phyloP scores from a whole-genome alignment of 139 green algal species.

The Haematococcus sp. region DNA sequence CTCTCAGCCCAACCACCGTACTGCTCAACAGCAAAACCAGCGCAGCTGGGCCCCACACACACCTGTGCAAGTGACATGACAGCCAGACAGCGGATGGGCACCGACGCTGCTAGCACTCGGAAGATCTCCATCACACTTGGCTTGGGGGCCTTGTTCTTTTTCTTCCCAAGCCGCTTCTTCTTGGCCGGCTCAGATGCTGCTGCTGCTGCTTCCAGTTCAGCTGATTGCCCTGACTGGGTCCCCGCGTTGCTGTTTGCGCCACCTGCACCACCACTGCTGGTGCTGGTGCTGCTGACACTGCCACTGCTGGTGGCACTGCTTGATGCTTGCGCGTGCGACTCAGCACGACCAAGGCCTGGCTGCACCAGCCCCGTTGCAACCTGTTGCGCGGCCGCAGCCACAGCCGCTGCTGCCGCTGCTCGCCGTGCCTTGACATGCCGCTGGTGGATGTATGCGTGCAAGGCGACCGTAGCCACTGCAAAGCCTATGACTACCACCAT shows the following conservation, averaged over 20 bases:
- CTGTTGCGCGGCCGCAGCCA: constrained; percentile 1
- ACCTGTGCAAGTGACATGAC: constrained; percentile 86
- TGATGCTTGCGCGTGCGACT: too few relatives aligned
- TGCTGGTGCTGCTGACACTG: neutral
- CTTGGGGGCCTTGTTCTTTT: constrained; percentile 18
- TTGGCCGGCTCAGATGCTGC: constrained; percentile 18
- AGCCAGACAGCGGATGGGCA: constrained; percentile 85
- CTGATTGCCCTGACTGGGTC: neutral
- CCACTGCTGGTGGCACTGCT: neutral
- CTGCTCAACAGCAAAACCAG: neutral
- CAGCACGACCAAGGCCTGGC: too few relatives aligned
- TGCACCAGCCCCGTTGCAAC: neutral
- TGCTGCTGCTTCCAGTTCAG: constrained; percentile 16
- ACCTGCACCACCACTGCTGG: constrained; percentile 11
- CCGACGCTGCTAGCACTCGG: constrained; percentile 49
- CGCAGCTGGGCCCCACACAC: neutral
- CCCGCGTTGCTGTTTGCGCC: neutral
- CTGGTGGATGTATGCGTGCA: constrained; percentile 36
- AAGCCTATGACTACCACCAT: constrained; percentile 45
- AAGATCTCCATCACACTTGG: constrained; percentile 24
- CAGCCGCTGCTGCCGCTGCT: constrained; percentile 28
- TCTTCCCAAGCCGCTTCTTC: constrained; percentile 8
- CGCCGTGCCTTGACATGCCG: neutral
- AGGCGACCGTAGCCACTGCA: constrained; percentile 19
- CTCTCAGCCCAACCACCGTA: neutral